A percentile compares a stretch with the other conserved stretches of the same genome.
phyloP scores from a whole-genome alignment of 768 basidiomycete genomes.

The Auriculariales sp. region DNA sequence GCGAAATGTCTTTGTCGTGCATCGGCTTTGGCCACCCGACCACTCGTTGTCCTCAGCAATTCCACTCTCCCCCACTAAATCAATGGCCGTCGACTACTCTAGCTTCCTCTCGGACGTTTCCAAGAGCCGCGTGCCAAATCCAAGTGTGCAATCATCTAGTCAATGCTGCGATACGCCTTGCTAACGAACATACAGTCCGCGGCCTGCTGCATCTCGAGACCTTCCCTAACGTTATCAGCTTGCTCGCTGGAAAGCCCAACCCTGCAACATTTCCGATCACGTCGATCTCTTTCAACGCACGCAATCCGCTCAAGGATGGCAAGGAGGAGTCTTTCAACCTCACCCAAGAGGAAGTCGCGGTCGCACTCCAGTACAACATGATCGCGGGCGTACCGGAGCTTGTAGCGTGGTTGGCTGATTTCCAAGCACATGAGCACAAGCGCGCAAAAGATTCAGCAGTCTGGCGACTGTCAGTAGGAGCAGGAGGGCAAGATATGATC shows the following conservation, averaged over 20 bases:
- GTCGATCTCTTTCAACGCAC: slow-evolving; percentile 50
- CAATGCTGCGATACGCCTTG: too few species aligned
- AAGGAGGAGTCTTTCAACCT: slow-evolving; percentile 39
- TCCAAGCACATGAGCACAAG: slow-evolving; percentile 61
- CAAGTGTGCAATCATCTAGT: background rate
- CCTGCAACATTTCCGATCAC: slow-evolving; percentile 83
- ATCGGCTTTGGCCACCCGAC: too few species aligned
- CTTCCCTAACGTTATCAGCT: slow-evolving; percentile 60
- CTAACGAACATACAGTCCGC: slow-evolving; percentile 32
- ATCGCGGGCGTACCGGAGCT: slow-evolving; percentile 57
- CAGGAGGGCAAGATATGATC: slow-evolving; percentile 81
- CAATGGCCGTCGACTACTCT: background rate
- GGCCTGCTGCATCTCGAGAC: slow-evolving; percentile 67
- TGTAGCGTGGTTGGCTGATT: slow-evolving; percentile 47
- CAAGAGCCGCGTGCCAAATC: background rate
- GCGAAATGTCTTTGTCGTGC: too few species aligned
- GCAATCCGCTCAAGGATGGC: slow-evolving; percentile 25
- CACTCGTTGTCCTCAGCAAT: too few species aligned
- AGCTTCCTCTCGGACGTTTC: background rate
- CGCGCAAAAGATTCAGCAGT: slow-evolving; percentile 37
- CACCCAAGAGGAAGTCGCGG: slow-evolving; percentile 40
- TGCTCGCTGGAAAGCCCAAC: slow-evolving; percentile 89
- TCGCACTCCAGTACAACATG: slow-evolving; percentile 63
- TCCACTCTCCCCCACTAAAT: too few species aligned
- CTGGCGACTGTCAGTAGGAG: slow-evolving; percentile 68